Evolutionary conservation across 768 basidiomycete genomes (phyloP), one percentile per base, ranked within the genome.

Genomic region (Lyophyllum atratum): DNA sequence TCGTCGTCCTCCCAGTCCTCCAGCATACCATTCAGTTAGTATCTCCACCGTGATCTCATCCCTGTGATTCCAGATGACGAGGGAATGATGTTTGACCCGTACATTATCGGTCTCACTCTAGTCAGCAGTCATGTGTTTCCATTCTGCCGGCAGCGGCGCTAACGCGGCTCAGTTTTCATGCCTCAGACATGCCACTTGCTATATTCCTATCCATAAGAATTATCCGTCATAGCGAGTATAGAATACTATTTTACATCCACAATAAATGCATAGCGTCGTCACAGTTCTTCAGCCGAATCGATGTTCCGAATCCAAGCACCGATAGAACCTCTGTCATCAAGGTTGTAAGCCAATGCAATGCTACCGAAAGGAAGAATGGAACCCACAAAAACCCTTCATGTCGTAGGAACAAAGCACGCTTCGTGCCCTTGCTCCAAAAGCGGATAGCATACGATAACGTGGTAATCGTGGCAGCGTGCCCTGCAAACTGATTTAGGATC

Each of bases 251-350:
- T 47, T 56, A 62, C 61, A 59, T 56, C 47, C 57, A 51, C 59
- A 53, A 56, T 51, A 52, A 40, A 42, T 22, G 12, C 22, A 11
- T 28, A 37, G 28, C 21, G 31, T 40, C 40, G 26, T 62, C 31
- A 54, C 11, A 48, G 25, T 40, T 68, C 65, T 51, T 69, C 72
- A 49, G 75, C 74, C 31, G 81, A 73, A 53, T 86, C 89, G 59
- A 98, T 93, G 71, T 96, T 97, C 77, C 92, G 93, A 70, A 99
- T 90, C 96, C 96, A 99, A 45, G 97, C 97, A 5, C 96, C 96
- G 58, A 98, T 92, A 5, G 93, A 82, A 48, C 96, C 96, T 58
- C 94, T 95, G 64, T 55, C 59, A 44, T 15, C 44, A 47, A 24
- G 26, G 25, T 19, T 59, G 40, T 66, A 49, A 65, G 39, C 50